These are phyloP conservation scores for Tylopilus sp. DNA, from an alignment of 768 basidiomycete genomes.

Conservation along the genomic window DNA sequence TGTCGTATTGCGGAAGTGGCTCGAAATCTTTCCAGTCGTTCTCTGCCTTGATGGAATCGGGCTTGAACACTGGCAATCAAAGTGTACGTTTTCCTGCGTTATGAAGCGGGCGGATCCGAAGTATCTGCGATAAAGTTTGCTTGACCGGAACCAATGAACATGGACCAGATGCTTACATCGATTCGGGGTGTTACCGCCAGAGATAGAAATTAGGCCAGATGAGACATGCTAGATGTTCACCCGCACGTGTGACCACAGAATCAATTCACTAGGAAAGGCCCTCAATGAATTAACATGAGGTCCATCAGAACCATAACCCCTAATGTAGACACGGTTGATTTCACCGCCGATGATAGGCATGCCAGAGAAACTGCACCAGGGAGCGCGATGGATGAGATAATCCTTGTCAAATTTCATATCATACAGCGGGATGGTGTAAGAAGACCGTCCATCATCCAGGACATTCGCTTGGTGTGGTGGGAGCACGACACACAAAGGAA, in stretches of 20 bases:
- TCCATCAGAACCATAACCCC: constrained; percentile 1
- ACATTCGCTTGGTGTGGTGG: not conserved
- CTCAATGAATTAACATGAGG: constrained; percentile 1
- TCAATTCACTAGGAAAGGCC: constrained; percentile 4
- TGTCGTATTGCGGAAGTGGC: not conserved
- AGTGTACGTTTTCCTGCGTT: constrained; percentile 1
- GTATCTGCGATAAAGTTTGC: not conserved
- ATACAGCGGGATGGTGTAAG: constrained; percentile 3
- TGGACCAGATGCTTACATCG: not conserved
- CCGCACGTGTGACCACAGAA: constrained; percentile 8
- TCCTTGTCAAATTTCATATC: not conserved
- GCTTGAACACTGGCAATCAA: constrained; percentile 8
- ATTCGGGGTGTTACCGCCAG: not conserved
- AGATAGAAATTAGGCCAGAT: not conserved
- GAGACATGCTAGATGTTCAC: not conserved
- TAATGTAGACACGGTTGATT: constrained; percentile 4
- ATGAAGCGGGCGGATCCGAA: constrained; percentile 7
- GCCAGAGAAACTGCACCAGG: constrained; percentile 2
- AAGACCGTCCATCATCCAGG: not conserved
- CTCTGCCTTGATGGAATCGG: not conserved
- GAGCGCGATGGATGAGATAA: not conserved
- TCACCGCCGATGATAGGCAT: constrained; percentile 8
- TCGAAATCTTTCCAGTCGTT: not conserved
- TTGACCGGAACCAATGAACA: not conserved
- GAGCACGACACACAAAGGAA: not conserved